Evolutionary conservation across 1,139 yeast genomes (phyloP).

Genomic region (Pichia sp.): DNA sequence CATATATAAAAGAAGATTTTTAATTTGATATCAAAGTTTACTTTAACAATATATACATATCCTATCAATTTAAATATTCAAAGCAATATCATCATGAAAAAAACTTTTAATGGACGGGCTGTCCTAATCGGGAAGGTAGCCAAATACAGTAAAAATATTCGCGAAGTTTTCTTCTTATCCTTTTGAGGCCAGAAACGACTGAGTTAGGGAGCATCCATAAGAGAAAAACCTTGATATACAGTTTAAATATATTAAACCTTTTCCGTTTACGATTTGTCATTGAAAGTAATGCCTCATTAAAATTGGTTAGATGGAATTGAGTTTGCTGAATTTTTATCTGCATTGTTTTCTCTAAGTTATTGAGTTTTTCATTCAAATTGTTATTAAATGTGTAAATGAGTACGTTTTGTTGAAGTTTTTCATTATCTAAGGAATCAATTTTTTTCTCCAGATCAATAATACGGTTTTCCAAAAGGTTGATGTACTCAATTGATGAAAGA

Average conservation of each 20-base stretch:
- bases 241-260: slow-evolving; percentile 1
- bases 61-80: no score
- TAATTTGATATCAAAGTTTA: no score
- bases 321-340: slow-evolving; percentile 1
- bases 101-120: no score
- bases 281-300: background rate
- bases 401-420: slow-evolving; percentile 14
- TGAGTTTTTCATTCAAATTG: slow-evolving; percentile 9
- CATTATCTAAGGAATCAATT: slow-evolving; percentile 4
- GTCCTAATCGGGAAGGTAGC: no score
- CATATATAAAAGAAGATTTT: background rate
- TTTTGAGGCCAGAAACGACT: background rate
- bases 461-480: slow-evolving; percentile 7
- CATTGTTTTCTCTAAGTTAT: slow-evolving; percentile 10
- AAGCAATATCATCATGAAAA: no score
- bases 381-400: slow-evolving; percentile 11
- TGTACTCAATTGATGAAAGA: background rate
- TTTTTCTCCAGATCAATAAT: slow-evolving; percentile 6
- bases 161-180: no score
- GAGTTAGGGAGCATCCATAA: background rate
- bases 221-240: slow-evolving; percentile 6
- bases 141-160: no score
- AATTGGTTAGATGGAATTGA: background rate
- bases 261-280: slow-evolving; percentile 3
- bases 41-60: no score